Conservation (phyloP, 148 eudicot genomes). For the Fallopia convolvulus region DNA sequence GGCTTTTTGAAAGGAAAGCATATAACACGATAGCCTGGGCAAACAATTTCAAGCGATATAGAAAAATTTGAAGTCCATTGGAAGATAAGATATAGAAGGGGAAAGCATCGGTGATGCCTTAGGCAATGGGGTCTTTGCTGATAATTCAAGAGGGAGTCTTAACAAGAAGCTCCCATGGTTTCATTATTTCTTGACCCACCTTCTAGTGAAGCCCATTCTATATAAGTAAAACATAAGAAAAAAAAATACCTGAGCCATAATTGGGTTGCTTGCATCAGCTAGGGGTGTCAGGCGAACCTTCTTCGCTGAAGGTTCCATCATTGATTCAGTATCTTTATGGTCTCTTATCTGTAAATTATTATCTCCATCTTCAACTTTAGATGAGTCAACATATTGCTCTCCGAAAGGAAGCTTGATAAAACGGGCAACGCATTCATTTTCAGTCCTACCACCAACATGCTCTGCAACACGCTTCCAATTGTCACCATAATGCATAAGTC, state of each 20-base stretch:
- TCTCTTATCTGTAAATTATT: conserved; percentile 24
- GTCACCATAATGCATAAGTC: conserved; percentile 81
- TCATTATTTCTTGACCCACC: not conserved
- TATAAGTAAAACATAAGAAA: not conserved
- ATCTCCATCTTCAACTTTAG: conserved; percentile 37
- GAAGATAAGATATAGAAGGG: too few species aligned
- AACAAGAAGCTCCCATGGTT: not conserved
- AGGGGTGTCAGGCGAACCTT: conserved; percentile 67
- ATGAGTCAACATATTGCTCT: conserved; percentile 68
- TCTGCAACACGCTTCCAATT: conserved; percentile 88
- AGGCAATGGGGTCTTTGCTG: too few species aligned
- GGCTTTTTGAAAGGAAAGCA: too few species aligned
- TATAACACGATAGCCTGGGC: too few species aligned
- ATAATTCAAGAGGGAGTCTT: not conserved
- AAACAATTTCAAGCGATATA: too few species aligned
- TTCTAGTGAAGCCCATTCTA: not conserved
- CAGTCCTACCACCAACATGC: conserved; percentile 76
- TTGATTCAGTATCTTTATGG: conserved; percentile 28
- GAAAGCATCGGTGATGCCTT: too few species aligned
- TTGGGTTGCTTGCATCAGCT: conserved; percentile 95
- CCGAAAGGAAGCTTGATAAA: conserved; percentile 94
- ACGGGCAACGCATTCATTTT: conserved; percentile 72
- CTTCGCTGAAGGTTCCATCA: conserved; percentile 37
- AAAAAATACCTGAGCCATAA: conserved; percentile 80
- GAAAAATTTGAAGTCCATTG: too few species aligned